Conservation (phyloP, 148 eudicot species). For the Agrostemma githago region DNA sequence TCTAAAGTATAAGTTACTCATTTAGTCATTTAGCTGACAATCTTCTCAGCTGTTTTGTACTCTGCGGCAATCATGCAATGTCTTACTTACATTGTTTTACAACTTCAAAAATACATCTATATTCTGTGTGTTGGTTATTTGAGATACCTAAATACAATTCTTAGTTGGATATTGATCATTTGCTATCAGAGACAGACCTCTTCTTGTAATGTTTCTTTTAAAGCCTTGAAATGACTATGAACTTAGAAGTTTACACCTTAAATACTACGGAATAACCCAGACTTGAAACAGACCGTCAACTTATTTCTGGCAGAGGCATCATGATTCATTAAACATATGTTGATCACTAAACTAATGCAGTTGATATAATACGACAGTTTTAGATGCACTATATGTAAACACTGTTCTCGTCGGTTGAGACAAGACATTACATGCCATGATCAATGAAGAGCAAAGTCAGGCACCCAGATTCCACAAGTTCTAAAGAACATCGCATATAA, state of each 20-base stretch:
- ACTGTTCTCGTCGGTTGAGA: background rate
- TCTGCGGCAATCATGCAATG: background rate
- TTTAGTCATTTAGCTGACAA: background rate
- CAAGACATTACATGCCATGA: background rate
- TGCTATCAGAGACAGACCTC: too few relatives aligned
- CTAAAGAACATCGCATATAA: background rate
- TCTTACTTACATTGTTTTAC: background rate
- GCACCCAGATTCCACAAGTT: background rate
- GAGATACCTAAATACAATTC: background rate
- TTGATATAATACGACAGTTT: background rate
- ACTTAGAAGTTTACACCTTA: background rate
- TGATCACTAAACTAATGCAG: background rate
- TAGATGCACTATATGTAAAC: background rate
- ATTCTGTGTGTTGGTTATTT: background rate
- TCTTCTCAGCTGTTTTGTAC: background rate
- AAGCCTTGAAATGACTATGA: slow-evolving; percentile 3
- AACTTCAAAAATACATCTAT: background rate
- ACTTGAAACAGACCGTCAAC: background rate
- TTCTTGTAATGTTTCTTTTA: too few relatives aligned
- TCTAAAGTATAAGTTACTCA: background rate
- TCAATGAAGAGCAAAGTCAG: background rate
- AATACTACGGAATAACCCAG: background rate
- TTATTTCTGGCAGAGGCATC: background rate
- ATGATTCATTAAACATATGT: background rate
- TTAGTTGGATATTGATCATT: too few relatives aligned